Evolutionary conservation across 2,329 filamentous ascomycete species (phyloP).

Genomic region (Cercospora sp.): DNA sequence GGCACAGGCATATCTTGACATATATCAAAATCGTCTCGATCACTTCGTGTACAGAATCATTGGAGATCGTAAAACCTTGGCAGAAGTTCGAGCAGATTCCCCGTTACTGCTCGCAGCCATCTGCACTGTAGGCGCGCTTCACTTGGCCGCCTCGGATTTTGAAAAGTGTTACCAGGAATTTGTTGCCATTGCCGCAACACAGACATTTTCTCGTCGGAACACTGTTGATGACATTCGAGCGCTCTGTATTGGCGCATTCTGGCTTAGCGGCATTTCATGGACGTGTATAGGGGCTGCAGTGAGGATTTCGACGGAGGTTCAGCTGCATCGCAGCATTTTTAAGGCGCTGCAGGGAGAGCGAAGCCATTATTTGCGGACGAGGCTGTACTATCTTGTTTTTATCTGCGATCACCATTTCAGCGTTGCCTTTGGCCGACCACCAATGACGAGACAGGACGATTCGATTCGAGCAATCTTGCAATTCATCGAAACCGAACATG

Average conservation of each 20-base stretch:
- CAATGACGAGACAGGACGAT: constrained; percentile 40
- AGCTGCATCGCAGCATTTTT: constrained; percentile 42
- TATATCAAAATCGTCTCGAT: constrained; percentile 38
- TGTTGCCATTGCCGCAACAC: constrained; percentile 31
- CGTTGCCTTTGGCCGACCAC: constrained; percentile 41
- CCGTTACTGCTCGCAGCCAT: constrained; percentile 39
- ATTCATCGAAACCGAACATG: constrained; percentile 39
- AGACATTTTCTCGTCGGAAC: constrained; percentile 33
- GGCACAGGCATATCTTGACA: constrained; percentile 35
- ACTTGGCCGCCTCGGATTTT: constrained; percentile 33
- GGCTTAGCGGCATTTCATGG: constrained; percentile 40
- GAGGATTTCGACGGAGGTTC: constrained; percentile 43
- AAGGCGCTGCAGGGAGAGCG: constrained; percentile 39
- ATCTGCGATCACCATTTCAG: constrained; percentile 45
- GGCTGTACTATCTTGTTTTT: constrained; percentile 45
- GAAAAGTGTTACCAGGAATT: constrained; percentile 38
- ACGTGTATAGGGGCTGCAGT: constrained; percentile 38
- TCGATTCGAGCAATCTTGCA: constrained; percentile 34
- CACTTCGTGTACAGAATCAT: constrained; percentile 39
- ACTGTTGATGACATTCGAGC: constrained; percentile 37
- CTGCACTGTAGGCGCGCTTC: constrained; percentile 39
- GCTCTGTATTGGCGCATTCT: constrained; percentile 43
- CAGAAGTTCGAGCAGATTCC: constrained; percentile 35
- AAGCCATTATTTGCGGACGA: constrained; percentile 38
- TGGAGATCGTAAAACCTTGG: constrained; percentile 33